These are phyloP conservation scores for Chaetomium sp. DNA, from an alignment of 2,329 filamentous ascomycete species.

Conservation along the genomic window DNA sequence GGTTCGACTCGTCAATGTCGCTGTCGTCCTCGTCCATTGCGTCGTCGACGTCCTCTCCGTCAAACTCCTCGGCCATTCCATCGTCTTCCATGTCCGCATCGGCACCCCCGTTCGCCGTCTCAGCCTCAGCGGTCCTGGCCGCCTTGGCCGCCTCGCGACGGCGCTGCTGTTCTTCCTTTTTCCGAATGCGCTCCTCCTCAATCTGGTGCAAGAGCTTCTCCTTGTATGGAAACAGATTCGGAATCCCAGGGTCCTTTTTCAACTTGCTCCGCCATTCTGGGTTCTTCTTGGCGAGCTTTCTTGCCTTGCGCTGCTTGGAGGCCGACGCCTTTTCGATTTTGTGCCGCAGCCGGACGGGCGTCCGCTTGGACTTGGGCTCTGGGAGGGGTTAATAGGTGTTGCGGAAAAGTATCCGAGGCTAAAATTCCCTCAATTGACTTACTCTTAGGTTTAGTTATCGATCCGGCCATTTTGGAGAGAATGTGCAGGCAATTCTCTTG, in stretches of 20 bases:
- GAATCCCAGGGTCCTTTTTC: slow-evolving; percentile 97
- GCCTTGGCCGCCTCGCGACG: slow-evolving; percentile 67
- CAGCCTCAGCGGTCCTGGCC: slow-evolving; percentile 49
- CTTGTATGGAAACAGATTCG: slow-evolving; percentile 96
- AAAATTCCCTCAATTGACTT: slow-evolving; percentile 21
- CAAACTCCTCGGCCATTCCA: slow-evolving; percentile 46
- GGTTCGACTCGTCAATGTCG: slow-evolving; percentile 66
- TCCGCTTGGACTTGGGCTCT: slow-evolving; percentile 95
- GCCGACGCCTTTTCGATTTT: slow-evolving; percentile 92
- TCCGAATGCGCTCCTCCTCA: slow-evolving; percentile 75
- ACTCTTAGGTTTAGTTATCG: slow-evolving; percentile 52
- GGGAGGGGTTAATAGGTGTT: slow-evolving; percentile 4
- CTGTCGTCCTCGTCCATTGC: slow-evolving; percentile 45
- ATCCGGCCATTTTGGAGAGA: slow-evolving; percentile 41
- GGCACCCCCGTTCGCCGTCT: slow-evolving; percentile 38
- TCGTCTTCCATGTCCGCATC: slow-evolving; percentile 44
- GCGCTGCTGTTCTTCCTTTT: slow-evolving; percentile 69
- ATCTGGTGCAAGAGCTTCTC: slow-evolving; percentile 91
- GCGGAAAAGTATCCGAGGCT: not conserved
- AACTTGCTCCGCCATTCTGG: slow-evolving; percentile 91
- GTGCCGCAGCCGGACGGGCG: slow-evolving; percentile 79
- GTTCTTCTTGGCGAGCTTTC: slow-evolving; percentile 90
- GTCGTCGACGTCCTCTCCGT: slow-evolving; percentile 53
- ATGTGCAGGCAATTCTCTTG: not conserved
- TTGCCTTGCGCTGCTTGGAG: slow-evolving; percentile 84